phyloP scores from a whole-genome alignment of 768 basidiomycete species.

The Nidularia pulvinata region DNA sequence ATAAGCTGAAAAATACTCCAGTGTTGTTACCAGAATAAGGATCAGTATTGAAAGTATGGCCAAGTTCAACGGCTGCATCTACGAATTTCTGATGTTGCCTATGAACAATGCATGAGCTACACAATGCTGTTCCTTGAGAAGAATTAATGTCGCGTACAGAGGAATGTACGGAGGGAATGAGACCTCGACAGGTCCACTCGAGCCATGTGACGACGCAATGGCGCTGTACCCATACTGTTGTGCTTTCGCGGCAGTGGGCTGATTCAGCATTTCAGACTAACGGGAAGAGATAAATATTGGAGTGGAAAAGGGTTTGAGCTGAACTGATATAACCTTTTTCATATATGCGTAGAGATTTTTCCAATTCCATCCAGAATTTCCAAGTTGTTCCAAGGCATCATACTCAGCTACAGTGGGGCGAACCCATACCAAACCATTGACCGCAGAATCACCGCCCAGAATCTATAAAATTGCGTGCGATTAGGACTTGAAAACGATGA shows the following conservation, averaged over 20 bases:
- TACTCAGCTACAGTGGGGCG: conserved; percentile 25
- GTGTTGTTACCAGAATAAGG: conserved; percentile 23
- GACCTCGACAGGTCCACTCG: conserved; percentile 20
- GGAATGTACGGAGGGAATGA: conserved; percentile 26
- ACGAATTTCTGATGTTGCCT: conserved; percentile 20
- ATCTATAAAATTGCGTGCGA: conserved; percentile 11
- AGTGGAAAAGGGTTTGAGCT: background rate
- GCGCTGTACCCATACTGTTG: conserved; percentile 19
- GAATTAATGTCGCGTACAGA: conserved; percentile 11
- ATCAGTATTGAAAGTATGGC: conserved; percentile 23
- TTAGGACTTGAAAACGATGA: background rate
- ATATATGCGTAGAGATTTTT: conserved; percentile 26
- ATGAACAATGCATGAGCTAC: background rate
- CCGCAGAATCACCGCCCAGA: conserved; percentile 31
- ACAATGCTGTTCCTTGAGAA: too few relatives aligned
- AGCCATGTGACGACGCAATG: conserved; percentile 16
- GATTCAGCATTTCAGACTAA: conserved; percentile 23
- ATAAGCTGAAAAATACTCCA: conserved; percentile 21
- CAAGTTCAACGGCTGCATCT: conserved; percentile 25
- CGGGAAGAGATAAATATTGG: background rate
- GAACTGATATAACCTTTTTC: conserved; percentile 16
- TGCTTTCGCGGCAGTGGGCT: conserved; percentile 12
- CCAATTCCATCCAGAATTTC: conserved; percentile 33
- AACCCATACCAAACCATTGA: conserved; percentile 33
- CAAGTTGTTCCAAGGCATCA: conserved; percentile 22